Evolutionary conservation across 768 basidiomycete species (phyloP).

Genomic region (Termitomyces sp.): DNA sequence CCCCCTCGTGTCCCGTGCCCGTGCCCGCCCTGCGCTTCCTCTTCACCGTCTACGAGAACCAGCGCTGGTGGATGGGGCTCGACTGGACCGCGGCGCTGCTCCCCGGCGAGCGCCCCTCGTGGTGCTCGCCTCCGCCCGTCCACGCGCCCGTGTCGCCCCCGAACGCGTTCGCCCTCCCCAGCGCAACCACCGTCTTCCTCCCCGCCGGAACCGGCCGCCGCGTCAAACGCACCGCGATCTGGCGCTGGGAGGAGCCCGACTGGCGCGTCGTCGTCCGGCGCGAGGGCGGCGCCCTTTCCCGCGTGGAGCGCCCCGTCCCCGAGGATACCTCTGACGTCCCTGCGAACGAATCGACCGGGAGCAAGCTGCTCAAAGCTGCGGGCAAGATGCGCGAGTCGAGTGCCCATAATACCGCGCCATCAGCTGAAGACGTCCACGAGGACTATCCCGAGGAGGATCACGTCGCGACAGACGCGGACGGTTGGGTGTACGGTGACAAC

Average conservation of each 20-base stretch:
- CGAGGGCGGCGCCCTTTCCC: slow-evolving; percentile 41
- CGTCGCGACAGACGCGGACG: slow-evolving; percentile 68
- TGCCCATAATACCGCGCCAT: slow-evolving; percentile 6
- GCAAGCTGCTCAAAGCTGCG: slow-evolving; percentile 52
- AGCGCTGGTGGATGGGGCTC: slow-evolving; percentile 96
- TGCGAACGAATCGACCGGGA: slow-evolving; percentile 18
- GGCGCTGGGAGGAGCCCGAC: slow-evolving; percentile 90
- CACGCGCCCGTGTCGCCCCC: slow-evolving; percentile 67
- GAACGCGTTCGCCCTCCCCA: slow-evolving; percentile 59
- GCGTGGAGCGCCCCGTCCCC: slow-evolving; percentile 62
- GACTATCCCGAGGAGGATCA: slow-evolving; percentile 41
- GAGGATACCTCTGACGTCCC: slow-evolving; percentile 33
- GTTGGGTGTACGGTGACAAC: slow-evolving; percentile 94
- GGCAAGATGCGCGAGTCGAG: slow-evolving; percentile 38
- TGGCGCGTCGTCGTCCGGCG: slow-evolving; percentile 76
- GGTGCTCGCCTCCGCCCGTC: slow-evolving; percentile 49
- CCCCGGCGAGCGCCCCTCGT: slow-evolving; percentile 85
- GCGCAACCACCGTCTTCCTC: slow-evolving; percentile 54
- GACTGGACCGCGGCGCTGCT: slow-evolving; percentile 94
- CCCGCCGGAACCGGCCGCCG: slow-evolving; percentile 39
- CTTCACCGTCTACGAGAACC: slow-evolving; percentile 91
- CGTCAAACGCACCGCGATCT: slow-evolving; percentile 70
- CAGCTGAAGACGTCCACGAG: slow-evolving; percentile 23
- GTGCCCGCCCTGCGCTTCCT: slow-evolving; percentile 62
- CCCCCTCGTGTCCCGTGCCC: slow-evolving; percentile 24